Evolutionary conservation across 768 basidiomycete species (phyloP), one percentile per base, ranked within the genome.

Genomic region (Agrocybe praecox): DNA sequence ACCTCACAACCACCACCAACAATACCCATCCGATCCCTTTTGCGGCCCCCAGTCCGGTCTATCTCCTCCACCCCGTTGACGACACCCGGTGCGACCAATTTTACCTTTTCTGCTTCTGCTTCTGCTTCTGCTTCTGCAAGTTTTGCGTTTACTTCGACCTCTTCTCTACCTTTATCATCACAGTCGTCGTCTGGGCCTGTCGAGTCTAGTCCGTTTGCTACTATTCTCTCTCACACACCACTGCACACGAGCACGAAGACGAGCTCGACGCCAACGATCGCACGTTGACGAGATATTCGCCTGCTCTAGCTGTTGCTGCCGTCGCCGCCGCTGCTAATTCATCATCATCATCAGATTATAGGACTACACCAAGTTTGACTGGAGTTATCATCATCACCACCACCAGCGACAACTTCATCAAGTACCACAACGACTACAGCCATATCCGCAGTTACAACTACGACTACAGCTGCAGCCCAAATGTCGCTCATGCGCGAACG

Each of bases 1-100:
- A 66, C 71, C 53, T n/a, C n/a, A n/a, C 46, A 57, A 36, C 44
- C 58, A 40, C 40, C 56, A 33, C 52, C 57, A 51, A 70, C 65
- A 50, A 67, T 62, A 19, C 76, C 75, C 53, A 65, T 65, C 36
- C 71, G 74, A 46, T 77, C 76, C 10, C 75, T 75, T 40, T 65
- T 76, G n/a, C 69, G 76, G 26, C 74, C 73, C 1, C 57, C 67
- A 42, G 49, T 64, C 24, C 67, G 67, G 49, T 72, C 72, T 18
- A 66, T 71, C 34, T 64, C 67, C 15, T 53, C 65, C 33, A 61
- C 62, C 29, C 19, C 51, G 36, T 51, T 62, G 43, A 33, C 40
- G 17, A 55, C 53, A 48, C 49, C 52, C 52, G n/a, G n/a, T 43
- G n/a, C n/a, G n/a, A n/a, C n/a, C n/a, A n/a, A n/a, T n/a, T n/a